Percentiles rank a stretch among this genome's conserved stretches.
These are phyloP conservation scores for Apiospora phragmitis DNA, from an alignment of 2,329 filamentous ascomycete species.

Conservation along the genomic window DNA sequence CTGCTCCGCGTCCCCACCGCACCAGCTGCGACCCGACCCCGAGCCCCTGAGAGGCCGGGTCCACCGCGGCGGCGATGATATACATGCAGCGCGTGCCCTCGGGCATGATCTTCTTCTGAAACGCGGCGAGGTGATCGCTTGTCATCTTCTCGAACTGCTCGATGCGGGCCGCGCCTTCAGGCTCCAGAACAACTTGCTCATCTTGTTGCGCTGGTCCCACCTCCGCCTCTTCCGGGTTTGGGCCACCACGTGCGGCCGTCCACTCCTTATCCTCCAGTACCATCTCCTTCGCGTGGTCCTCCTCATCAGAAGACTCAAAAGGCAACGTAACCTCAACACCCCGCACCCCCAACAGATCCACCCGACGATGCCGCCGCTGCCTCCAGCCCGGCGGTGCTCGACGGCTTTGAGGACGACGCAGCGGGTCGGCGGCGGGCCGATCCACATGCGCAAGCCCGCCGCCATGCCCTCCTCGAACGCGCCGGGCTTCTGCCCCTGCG, in stretches of 20 bases:
- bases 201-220: background rate
- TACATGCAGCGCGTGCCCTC: slow-evolving; percentile 33
- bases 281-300: slow-evolving; percentile 15
- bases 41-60: slow-evolving; percentile 29
- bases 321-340: slow-evolving; percentile 21
- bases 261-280: slow-evolving; percentile 19
- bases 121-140: slow-evolving; percentile 31
- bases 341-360: slow-evolving; percentile 35
- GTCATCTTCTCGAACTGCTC: slow-evolving; percentile 32
- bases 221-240: background rate
- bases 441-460: slow-evolving; percentile 21
- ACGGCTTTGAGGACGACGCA: slow-evolving; percentile 34
- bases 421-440: slow-evolving; percentile 24
- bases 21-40: slow-evolving; percentile 37
- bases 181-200: background rate
- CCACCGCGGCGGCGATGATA: slow-evolving; percentile 34
- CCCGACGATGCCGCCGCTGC: slow-evolving; percentile 26
- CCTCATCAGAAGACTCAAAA: background rate
- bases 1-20: slow-evolving; percentile 30
- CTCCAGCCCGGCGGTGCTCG: slow-evolving; percentile 25
- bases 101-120: slow-evolving; percentile 25
- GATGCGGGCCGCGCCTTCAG: slow-evolving; percentile 17
- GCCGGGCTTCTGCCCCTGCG: slow-evolving; percentile 29
- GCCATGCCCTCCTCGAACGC: slow-evolving; percentile 27
- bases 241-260: background rate